Base-by-base conservation (phyloP, 1,284 basidiomycete species). In the Xerocomus amazonicus region DNA sequence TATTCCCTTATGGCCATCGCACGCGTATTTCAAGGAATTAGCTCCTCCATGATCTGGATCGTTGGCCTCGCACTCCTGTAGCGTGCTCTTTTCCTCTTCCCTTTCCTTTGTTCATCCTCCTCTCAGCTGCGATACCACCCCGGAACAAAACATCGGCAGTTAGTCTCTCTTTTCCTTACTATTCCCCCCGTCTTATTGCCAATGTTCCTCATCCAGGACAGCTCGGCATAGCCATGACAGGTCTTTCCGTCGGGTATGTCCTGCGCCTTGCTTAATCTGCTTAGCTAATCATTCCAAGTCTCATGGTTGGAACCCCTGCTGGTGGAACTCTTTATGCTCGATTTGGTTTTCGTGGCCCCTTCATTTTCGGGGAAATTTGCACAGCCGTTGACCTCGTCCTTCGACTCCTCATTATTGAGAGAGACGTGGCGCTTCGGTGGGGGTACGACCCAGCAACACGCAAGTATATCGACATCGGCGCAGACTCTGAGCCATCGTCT, bases 31-130 rank as follows among this genome's bases (percentile, higher is more conserved):
- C 89, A 91, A 67, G 89, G 90, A 1, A 69, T 86, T 14, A 81
- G 82, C 32, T 86, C 83, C 2, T 82, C 85, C 1, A 77, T 89
- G 56, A 77, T 92, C 8, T 91, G 88, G 88, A 78, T 85, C 0
- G 79, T 87, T 36, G 85, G 83, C 1, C 67, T 90, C 23, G 85
- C 84, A 9, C 68, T 89, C n/a, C 61, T 88, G 85, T 87, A 60
- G 64, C 75, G 13, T 19, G 2, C 50, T 56, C 19, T 6, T 4
- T 6, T 43, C 56, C 28, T 48, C 50, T 32, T 5, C 8, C 34
- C 17, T 9, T 0, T 45, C 43, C 36, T 16, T 34, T 28, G 38
- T 54, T 60, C 6, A 57, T 45, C 32, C 35, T 23, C 23, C 43
- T 37, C 33, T 44, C 37, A 87, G 82, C 31, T 89, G 85, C 60